These are phyloP conservation scores for Linnemannia schmuckeri DNA, from an alignment of 192 early-diverging fungal species.

Conservation along the genomic window DNA sequence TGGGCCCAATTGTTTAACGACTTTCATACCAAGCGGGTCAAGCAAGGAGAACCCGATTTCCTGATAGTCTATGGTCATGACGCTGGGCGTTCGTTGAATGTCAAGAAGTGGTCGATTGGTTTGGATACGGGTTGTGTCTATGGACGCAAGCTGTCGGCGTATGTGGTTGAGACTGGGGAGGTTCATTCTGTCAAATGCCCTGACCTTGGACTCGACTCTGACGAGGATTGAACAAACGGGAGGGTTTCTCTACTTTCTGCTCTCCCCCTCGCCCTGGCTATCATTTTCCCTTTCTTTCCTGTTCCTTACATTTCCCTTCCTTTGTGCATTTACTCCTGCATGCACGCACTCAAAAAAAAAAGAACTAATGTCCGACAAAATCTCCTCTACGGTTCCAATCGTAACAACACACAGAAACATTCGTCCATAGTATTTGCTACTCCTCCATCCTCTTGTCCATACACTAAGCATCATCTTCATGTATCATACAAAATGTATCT, in stretches of 20 bases:
- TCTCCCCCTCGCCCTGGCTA: neutral
- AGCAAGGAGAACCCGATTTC: neutral
- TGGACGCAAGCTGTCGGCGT: conserved; percentile 56
- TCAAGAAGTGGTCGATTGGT: conserved; percentile 68
- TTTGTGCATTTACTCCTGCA: neutral
- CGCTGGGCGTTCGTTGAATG: conserved; percentile 67
- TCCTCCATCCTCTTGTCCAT: neutral
- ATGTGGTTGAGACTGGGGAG: conserved; percentile 25
- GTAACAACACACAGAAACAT: neutral
- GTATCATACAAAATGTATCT: neutral
- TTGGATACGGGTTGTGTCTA: conserved; percentile 80
- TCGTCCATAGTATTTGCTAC: neutral
- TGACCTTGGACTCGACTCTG: neutral
- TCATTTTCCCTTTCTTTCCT: neutral
- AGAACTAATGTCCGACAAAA: neutral
- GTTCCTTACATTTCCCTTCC: neutral
- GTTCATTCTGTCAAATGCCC: conserved; percentile 8
- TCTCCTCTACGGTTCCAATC: neutral
- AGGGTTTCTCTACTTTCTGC: neutral
- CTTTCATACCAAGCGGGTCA: conserved; percentile 7
- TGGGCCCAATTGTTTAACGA: conserved; percentile 59
- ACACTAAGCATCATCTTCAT: neutral
- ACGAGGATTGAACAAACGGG: conserved; percentile 7
- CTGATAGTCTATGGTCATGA: conserved; percentile 79
- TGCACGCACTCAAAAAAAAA: neutral